Base-by-base conservation (phyloP, 805 yeast species). In the Metschnikowia gelsemii region DNA sequence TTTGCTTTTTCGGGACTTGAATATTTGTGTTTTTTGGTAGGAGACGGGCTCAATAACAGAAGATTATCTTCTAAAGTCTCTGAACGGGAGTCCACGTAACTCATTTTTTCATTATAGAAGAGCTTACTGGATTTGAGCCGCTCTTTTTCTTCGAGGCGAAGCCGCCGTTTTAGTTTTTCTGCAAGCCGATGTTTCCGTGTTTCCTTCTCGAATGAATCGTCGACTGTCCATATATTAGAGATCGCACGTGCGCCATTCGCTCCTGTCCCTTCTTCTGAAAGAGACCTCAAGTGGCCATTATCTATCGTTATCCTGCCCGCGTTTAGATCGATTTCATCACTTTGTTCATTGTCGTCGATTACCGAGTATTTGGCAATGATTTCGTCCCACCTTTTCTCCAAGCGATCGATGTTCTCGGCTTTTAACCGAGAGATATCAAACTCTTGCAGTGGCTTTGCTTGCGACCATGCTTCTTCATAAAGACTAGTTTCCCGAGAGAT, bases 291-390 rank as follows among this genome's bases (percentile, higher is more conserved):
- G 59, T 86, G 95, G 2, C 95, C 95, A 38, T 77, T 73, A 52
- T 86, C 89, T 23, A 67, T 75, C 1, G 80, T 58, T 1, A 86
- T 74, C 42, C 74, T 68, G 0, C 91, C 90, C 0, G 88, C 79
- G 8, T 57, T 55, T 17, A 86, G 53, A 56, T 86, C 89, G n/a
- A 82, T 62, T 18, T 80, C 69, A 56, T 82, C 89, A 27, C 85
- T 82, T 39, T 79, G 80, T 13, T 67, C 66, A 4, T 66, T 64
- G 24, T 74, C 73, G 37, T 71, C 71, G 35, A 77, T 71, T 3
- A 46, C 41, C 3, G 77, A 64, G 54, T 81, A 80, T 53, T 75
- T 77, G 2, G 68, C 58, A 6, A 82, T 70, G 21, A 82, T 77
- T 11, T 66, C 62, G 17, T 68, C 63, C 87, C 87, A 82, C 25